Evolutionary conservation across 208 protist species (phyloP).

Genomic region (Leishmania amazonensis): DNA sequence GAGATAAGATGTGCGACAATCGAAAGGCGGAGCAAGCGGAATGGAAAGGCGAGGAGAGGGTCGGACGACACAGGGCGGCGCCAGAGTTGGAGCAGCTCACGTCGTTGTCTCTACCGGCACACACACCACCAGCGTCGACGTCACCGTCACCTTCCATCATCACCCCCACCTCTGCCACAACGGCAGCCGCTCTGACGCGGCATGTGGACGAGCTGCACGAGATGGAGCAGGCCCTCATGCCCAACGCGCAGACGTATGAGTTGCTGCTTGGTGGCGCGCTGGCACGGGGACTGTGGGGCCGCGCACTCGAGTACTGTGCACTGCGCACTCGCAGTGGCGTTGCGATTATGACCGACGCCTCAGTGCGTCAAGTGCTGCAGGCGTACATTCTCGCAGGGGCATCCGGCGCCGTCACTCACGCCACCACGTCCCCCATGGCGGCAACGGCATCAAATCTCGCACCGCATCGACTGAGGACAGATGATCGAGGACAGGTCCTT

Average conservation of each 20-base stretch:
- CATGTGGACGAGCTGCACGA: conserved; percentile 33
- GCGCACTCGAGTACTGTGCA: conserved; percentile 57
- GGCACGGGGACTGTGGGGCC: conserved; percentile 42
- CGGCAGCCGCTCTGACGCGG: neutral
- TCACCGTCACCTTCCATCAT: neutral
- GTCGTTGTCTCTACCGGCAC: neutral
- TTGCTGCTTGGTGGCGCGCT: conserved; percentile 59
- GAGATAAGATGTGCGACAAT: conserved; percentile 24
- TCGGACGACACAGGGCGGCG: neutral
- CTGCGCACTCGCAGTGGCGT: conserved; percentile 36
- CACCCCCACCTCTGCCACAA: neutral
- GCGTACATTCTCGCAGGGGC: conserved; percentile 29
- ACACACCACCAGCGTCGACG: neutral
- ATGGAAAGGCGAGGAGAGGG: neutral
- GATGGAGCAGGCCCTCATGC: conserved; percentile 44
- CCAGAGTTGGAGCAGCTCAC: neutral
- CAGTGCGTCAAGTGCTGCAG: conserved; percentile 45
- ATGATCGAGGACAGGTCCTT: conserved; percentile 46
- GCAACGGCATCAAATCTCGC: neutral
- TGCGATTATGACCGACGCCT: conserved; percentile 38
- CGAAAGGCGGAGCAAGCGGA: neutral
- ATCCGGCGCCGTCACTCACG: neutral
- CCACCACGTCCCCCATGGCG: neutral
- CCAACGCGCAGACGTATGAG: conserved; percentile 71
- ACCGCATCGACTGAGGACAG: conserved; percentile 33